Evolutionary conservation across 306 rosid species (phyloP).

Genomic region (Fragaria ananassa): DNA sequence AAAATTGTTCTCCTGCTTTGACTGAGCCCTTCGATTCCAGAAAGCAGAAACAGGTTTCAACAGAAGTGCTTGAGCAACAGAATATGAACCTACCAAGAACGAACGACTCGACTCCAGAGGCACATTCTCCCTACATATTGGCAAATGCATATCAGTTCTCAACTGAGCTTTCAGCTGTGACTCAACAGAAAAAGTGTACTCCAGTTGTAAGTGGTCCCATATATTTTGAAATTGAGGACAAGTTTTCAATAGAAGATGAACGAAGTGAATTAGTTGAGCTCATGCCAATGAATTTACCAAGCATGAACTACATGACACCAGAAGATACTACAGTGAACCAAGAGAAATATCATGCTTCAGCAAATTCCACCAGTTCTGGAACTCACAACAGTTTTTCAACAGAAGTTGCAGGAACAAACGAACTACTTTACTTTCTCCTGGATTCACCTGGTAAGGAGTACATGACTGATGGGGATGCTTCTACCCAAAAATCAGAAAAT

Average conservation of each 20-base stretch:
- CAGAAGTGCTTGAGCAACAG: not conserved
- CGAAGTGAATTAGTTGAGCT: not conserved
- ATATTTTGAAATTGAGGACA: not conserved
- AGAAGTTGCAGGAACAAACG: not conserved
- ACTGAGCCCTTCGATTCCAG: not conserved
- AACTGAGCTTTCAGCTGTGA: not conserved
- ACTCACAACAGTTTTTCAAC: not conserved
- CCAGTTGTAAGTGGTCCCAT: not conserved
- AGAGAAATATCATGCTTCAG: not conserved
- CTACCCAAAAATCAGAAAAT: not conserved
- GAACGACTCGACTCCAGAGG: not conserved
- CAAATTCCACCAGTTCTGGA: not conserved
- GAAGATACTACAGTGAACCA: not conserved
- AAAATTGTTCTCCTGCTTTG: not conserved
- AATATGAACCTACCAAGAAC: not conserved
- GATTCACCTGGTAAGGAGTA: not conserved
- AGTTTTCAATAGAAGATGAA: not conserved
- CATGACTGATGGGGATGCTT: not conserved
- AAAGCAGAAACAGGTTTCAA: not conserved
- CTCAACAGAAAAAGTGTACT: not conserved
- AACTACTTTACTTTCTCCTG: not conserved
- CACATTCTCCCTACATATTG: conserved; percentile 5
- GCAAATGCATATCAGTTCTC: not conserved
- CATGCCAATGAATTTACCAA: not conserved
- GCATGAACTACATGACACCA: not conserved